These are phyloP conservation scores for Moniliophthora roreri DNA, from an alignment of 1,284 basidiomycete genomes.

Conservation along the genomic window DNA sequence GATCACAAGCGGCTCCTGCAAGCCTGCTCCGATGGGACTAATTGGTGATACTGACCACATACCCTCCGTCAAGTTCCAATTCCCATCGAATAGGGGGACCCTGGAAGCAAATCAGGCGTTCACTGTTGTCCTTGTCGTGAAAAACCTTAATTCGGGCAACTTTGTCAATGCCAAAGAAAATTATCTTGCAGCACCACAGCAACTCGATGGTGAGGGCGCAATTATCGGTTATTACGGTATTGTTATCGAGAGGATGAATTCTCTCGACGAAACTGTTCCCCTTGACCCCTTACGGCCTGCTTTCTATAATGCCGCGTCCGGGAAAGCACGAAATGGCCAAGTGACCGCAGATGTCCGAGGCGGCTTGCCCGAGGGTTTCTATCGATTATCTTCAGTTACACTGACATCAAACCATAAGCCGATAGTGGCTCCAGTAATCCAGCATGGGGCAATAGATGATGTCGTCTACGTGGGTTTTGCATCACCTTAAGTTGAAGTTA, in stretches of 20 bases:
- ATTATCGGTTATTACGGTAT: no score
- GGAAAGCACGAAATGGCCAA: constrained; percentile 37
- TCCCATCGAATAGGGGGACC: constrained; percentile 40
- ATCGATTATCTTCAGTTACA: constrained; percentile 44
- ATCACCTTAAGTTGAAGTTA: no score
- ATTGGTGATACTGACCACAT: constrained; percentile 37
- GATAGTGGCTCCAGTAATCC: constrained; percentile 37
- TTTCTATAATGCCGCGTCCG: constrained; percentile 69
- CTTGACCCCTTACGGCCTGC: constrained; percentile 59
- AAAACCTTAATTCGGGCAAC: constrained; percentile 45
- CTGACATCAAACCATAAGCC: constrained; percentile 45
- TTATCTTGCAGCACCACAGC: constrained; percentile 59
- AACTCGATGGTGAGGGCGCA: constrained; percentile 64
- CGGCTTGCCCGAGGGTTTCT: constrained; percentile 37
- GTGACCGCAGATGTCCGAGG: constrained; percentile 25
- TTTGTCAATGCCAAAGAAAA: constrained; percentile 55
- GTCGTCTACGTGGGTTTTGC: constrained; percentile 12
- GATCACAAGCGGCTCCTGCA: constrained; percentile 46
- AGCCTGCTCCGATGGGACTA: constrained; percentile 43
- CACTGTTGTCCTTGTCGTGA: constrained; percentile 45
- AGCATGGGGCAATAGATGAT: constrained; percentile 29
- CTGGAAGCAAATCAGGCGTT: constrained; percentile 48
- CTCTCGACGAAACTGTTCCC: constrained; percentile 51
- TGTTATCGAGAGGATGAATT: constrained; percentile 56
- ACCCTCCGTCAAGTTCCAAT: constrained; percentile 45